Conservation (phyloP, 2,329 filamentous ascomycete species). For the Ambrosiella xylebori region DNA sequence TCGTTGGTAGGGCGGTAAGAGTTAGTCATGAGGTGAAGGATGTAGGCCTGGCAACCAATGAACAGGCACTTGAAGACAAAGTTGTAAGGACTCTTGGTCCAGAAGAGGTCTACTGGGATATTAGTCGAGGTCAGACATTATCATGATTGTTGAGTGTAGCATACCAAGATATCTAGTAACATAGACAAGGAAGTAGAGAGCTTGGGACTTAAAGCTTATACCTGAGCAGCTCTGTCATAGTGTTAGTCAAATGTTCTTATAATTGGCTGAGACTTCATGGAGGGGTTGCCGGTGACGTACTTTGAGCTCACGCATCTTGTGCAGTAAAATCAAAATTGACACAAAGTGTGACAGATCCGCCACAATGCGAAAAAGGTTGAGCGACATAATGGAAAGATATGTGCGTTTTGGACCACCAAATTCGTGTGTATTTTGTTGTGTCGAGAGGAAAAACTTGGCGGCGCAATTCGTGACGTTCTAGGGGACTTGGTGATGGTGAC, state of each 20-base stretch:
- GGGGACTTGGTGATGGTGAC: too few species aligned
- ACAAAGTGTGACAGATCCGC: conserved; percentile 85
- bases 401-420: too few species aligned
- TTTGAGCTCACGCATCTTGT: conserved; percentile 54
- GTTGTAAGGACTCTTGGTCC: conserved; percentile 74
- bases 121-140: neutral
- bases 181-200: conserved; percentile 86
- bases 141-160: conserved; percentile 12
- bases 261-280: neutral
- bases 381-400: conserved; percentile 22
- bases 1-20: conserved; percentile 97
- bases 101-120: conserved; percentile 55
- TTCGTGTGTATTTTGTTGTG: too few species aligned
- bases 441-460: too few species aligned
- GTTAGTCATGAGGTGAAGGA: conserved; percentile 93
- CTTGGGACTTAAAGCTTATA: conserved; percentile 98
- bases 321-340: conserved; percentile 84
- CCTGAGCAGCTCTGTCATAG: conserved; percentile 68
- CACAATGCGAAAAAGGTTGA: conserved; percentile 42
- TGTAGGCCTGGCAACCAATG: conserved; percentile 78
- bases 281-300: neutral
- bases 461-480: too few species aligned
- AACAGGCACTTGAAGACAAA: conserved; percentile 92
- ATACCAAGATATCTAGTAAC: conserved; percentile 76
- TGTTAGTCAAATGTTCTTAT: neutral